Evolutionary conservation across 202 grass and related monocot species (phyloP).

Genomic region (Sporobolus alterniflorus): DNA sequence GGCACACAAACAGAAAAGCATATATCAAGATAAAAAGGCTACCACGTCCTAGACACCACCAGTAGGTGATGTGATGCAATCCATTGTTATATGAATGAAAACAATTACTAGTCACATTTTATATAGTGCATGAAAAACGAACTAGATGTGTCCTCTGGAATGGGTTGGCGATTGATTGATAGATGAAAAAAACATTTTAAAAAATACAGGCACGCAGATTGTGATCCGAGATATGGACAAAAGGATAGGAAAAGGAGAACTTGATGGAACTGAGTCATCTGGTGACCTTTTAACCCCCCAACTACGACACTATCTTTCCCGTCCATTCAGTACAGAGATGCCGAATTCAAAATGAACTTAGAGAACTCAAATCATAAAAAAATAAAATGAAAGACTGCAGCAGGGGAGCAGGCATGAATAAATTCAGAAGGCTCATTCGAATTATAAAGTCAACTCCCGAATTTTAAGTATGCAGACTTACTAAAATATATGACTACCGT

Average conservation of each 20-base stretch:
- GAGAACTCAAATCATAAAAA: not conserved
- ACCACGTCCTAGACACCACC: not conserved
- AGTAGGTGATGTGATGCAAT: not conserved
- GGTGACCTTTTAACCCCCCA: slow-evolving; percentile 22
- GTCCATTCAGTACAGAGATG: not conserved
- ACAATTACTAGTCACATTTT: slow-evolving; percentile 15
- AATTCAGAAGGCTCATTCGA: not conserved
- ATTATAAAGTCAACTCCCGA: not conserved
- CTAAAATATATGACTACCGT: not conserved
- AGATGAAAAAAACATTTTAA: not conserved
- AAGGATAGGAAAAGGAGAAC: not conserved
- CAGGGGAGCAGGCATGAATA: not conserved
- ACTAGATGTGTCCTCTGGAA: slow-evolving; percentile 25
- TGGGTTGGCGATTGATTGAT: slow-evolving; percentile 33
- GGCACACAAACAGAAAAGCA: slow-evolving; percentile 5
- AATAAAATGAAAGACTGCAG: not conserved
- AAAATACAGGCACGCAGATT: not conserved
- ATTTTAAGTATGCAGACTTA: not conserved
- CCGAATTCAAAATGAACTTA: not conserved
- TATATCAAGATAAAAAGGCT: slow-evolving; percentile 36
- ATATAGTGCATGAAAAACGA: slow-evolving; percentile 13
- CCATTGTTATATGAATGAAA: slow-evolving; percentile 5
- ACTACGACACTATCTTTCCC: not conserved
- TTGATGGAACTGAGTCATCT: not conserved
- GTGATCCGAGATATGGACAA: slow-evolving; percentile 21